Evolutionary conservation across 345 rosid species (phyloP).

Genomic region (Triadica sebifera): DNA sequence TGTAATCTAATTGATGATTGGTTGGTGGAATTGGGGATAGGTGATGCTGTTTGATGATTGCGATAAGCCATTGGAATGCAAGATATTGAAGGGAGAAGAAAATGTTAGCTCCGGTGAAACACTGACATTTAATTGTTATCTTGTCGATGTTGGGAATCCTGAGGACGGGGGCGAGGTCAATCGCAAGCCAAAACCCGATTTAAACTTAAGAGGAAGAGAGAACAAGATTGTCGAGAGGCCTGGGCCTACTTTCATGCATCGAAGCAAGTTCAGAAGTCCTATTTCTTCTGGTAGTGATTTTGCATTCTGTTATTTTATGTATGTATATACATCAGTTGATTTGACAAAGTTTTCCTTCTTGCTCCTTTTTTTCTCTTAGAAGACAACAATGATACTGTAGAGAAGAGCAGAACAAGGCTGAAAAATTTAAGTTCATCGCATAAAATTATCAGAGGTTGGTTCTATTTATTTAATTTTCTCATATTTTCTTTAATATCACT

Average conservation of each 20-base stretch:
- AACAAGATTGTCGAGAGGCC: slow-evolving; percentile 21
- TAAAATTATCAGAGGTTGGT: slow-evolving; percentile 63
- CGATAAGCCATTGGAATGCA: slow-evolving; percentile 68
- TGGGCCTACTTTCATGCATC: slow-evolving; percentile 22
- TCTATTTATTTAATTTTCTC: slow-evolving; percentile 3
- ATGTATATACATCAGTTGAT: neutral
- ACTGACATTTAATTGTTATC: slow-evolving; percentile 55
- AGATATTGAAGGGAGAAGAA: slow-evolving; percentile 58
- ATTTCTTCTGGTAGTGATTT: slow-evolving; percentile 38
- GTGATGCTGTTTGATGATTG: slow-evolving; percentile 66
- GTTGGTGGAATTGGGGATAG: slow-evolving; percentile 30
- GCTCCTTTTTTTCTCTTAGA: neutral
- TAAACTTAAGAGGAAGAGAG: slow-evolving; percentile 22
- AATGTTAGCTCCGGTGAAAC: slow-evolving; percentile 50
- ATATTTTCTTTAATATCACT: neutral
- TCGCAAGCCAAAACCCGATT: slow-evolving; percentile 20
- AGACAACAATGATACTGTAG: slow-evolving; percentile 30
- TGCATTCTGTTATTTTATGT: neutral
- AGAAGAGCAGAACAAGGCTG: slow-evolving; percentile 25
- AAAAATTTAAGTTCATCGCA: slow-evolving; percentile 52
- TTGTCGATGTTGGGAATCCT: slow-evolving; percentile 69
- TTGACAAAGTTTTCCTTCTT: neutral
- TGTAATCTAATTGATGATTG: neutral
- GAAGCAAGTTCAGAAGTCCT: slow-evolving; percentile 40
- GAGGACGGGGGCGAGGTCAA: slow-evolving; percentile 22